phyloP scores from a whole-genome alignment of 805 yeast genomes.

The Pichia paraexigua region DNA sequence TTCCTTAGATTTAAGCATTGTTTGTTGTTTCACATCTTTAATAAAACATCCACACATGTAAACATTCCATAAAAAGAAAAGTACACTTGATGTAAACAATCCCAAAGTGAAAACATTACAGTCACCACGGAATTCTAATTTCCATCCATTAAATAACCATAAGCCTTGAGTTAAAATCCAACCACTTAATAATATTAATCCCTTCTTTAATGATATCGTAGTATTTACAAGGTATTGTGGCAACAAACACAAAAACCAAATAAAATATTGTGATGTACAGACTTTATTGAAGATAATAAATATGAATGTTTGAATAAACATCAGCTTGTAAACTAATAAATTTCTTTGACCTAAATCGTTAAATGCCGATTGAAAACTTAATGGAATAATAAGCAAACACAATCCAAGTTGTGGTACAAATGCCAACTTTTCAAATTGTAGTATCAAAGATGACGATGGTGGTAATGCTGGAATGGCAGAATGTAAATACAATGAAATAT shows the following conservation, averaged over 20 bases:
- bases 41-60: conserved; percentile 16
- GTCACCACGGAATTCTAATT: conserved; percentile 70
- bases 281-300: conserved; percentile 76
- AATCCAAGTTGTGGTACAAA: conserved; percentile 70
- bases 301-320: conserved; percentile 72
- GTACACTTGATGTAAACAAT: conserved; percentile 19
- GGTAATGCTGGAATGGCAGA: conserved; percentile 32
- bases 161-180: conserved; percentile 70
- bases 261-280: conserved; percentile 90
- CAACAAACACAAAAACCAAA: conserved; percentile 84
- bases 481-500: conserved; percentile 58
- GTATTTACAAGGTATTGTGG: conserved; percentile 62
- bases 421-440: conserved; percentile 41
- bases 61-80: conserved; percentile 23
- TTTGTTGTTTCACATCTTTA: conserved; percentile 10
- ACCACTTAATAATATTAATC: conserved; percentile 33
- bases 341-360: not conserved
- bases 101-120: conserved; percentile 24
- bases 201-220: conserved; percentile 29
- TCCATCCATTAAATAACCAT: conserved; percentile 77
- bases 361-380: conserved; percentile 26
- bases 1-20: not conserved
- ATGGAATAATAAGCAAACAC: conserved; percentile 53
- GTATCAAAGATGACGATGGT: not conserved
- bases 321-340: conserved; percentile 29